Base-by-base conservation (phyloP, 257 asterid species). In the Solanum bukasovii region DNA sequence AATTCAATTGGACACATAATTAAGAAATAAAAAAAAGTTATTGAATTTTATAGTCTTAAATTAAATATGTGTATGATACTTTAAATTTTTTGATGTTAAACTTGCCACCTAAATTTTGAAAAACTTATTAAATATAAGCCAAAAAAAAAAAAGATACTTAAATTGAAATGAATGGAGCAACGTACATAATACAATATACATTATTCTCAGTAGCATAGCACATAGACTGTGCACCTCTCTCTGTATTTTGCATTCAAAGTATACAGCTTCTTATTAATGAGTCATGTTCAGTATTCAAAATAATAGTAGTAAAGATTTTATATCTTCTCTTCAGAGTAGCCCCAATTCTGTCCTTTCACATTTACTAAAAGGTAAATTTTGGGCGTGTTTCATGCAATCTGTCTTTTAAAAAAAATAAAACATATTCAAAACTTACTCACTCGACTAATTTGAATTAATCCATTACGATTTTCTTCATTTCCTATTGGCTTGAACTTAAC, bases 271-370 rank as follows among this genome's bases (percentile, higher is more conserved):
- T 88, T 31, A 89, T 82, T 86, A 56, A 89, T 81, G 85, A 81
- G 59, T 85, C 88, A 88, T 16, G 16, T 46, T 46, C 77, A 88
- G 78, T 20, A 75, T 18, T 67, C 68, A 27, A 40, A 87, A 73
- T 16, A 73, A 84, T 88, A 49, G 8, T 14, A 14, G 59, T 49
- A 86, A 86, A 86, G 52, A 42, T 38, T 27, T 44, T 79, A 8
- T 44, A 75, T 75, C 67, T 79, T 44, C 85, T 27, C 34, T 75
- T 83, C 81, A 44, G 84, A 67, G 83, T 79, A 68, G 65, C 67
- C 79, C 38, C 21, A 65, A 65, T 83, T 68, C 83, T 79, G 91
- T 89, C 90, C 88, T 91, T 85, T 89, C 92, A 89, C 61, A 89
- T 89, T 91, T 65, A 85, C 79, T 84, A 9, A 6, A 61, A 5